Evolutionary conservation across 805 yeast genomes (phyloP).

Genomic region (Candida maris): DNA sequence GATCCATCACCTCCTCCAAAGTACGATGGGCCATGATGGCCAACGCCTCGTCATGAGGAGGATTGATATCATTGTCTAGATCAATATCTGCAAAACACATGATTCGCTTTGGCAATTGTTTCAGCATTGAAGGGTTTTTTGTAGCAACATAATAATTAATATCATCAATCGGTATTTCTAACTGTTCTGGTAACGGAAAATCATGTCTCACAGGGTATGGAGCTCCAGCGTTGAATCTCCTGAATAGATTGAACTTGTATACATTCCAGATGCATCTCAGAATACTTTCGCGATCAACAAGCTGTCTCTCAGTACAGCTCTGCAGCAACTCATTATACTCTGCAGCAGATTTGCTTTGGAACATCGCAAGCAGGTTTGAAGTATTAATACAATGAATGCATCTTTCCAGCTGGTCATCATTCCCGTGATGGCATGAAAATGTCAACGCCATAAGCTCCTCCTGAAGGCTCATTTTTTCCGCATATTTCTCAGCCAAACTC

Average conservation of each 20-base stretch:
- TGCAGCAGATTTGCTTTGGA: conserved; percentile 8
- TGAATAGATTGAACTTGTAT: conserved; percentile 34
- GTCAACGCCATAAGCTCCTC: conserved; percentile 28
- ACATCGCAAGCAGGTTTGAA: conserved; percentile 8
- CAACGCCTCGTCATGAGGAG: conserved; percentile 28
- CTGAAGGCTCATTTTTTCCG: conserved; percentile 28
- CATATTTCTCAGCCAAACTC: conserved; percentile 31
- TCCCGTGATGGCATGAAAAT: conserved; percentile 22
- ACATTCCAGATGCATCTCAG: conserved; percentile 37
- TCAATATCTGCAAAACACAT: conserved; percentile 13
- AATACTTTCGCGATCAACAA: conserved; percentile 32
- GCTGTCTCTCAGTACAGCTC: conserved; percentile 31
- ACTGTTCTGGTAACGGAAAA: conserved; percentile 28
- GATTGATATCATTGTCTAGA: conserved; percentile 10
- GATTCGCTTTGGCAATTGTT: conserved; percentile 11
- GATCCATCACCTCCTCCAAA: conserved; percentile 36
- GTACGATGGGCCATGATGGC: conserved; percentile 28
- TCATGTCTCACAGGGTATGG: conserved; percentile 27
- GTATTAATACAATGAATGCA: conserved; percentile 14
- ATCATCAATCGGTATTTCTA: conserved; percentile 36
- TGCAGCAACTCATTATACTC: conserved; percentile 28
- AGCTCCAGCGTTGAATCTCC: conserved; percentile 34
- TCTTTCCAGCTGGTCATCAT: conserved; percentile 21
- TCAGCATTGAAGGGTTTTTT: conserved; percentile 11
- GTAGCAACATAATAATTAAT: conserved; percentile 19